These are phyloP conservation scores for Ballota nigra DNA, from an alignment of 257 asterid genomes.

Conservation along the genomic window DNA sequence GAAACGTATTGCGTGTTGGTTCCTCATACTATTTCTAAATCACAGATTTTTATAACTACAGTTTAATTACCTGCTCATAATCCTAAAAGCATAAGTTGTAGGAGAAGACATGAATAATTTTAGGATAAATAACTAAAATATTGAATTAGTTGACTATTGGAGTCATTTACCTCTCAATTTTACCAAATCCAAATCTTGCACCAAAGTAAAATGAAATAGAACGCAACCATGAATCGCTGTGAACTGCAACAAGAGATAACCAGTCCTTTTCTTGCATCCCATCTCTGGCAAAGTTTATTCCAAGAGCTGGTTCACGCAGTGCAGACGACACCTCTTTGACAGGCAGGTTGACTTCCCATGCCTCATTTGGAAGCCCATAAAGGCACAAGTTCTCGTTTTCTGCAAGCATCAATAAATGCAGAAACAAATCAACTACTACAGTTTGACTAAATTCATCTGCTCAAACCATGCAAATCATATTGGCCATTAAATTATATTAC, in stretches of 20 bases:
- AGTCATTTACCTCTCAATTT: constrained; percentile 55
- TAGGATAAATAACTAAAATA: neutral
- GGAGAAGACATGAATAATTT: neutral
- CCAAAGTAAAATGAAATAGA: constrained; percentile 75
- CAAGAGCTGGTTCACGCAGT: constrained; percentile 82
- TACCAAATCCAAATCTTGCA: constrained; percentile 64
- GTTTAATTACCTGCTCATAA: neutral
- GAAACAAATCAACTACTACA: neutral
- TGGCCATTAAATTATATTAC: too few relatives aligned
- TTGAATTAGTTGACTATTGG: constrained; percentile 1
- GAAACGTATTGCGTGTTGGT: neutral
- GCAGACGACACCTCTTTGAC: constrained; percentile 78
- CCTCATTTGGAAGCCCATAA: constrained; percentile 66
- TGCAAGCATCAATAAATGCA: constrained; percentile 21
- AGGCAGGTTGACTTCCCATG: constrained; percentile 77
- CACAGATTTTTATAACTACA: too few relatives aligned
- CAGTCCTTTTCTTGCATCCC: constrained; percentile 70
- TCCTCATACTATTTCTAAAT: neutral
- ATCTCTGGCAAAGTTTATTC: constrained; percentile 78
- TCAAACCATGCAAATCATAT: too few relatives aligned
- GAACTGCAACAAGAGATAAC: constrained; percentile 73
- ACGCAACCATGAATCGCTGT: constrained; percentile 77
- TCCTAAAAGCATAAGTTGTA: neutral
- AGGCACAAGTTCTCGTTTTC: constrained; percentile 67
- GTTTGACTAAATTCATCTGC: too few relatives aligned